Evolutionary conservation across 2,329 filamentous ascomycete species (phyloP).

Genomic region (Shiraia sp.): DNA sequence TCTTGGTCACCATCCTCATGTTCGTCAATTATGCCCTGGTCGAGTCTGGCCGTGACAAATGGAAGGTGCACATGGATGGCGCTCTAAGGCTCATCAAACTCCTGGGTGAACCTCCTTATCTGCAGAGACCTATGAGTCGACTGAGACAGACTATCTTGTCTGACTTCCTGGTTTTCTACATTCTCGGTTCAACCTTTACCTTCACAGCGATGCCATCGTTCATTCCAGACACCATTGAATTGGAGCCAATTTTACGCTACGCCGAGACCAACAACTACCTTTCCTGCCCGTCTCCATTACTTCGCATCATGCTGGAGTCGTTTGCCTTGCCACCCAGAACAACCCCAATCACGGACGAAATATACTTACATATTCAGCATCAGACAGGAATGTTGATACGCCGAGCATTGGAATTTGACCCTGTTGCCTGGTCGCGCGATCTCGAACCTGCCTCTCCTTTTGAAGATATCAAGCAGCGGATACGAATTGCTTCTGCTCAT

Average conservation of each 20-base stretch:
- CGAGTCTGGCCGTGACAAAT: slow-evolving; percentile 56
- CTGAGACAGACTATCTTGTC: slow-evolving; percentile 40
- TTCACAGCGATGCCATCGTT: slow-evolving; percentile 31
- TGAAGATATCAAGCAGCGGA: slow-evolving; percentile 40
- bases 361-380: slow-evolving; percentile 22
- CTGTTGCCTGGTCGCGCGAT: slow-evolving; percentile 34
- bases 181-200: slow-evolving; percentile 40
- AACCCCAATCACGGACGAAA: slow-evolving; percentile 7
- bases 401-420: slow-evolving; percentile 36
- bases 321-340: slow-evolving; percentile 38
- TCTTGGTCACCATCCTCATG: slow-evolving; percentile 52
- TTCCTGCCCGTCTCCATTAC: slow-evolving; percentile 40
- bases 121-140: slow-evolving; percentile 35
- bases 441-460: slow-evolving; percentile 39
- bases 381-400: slow-evolving; percentile 29
- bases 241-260: slow-evolving; percentile 42
- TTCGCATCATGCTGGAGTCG: slow-evolving; percentile 43
- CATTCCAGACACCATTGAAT: slow-evolving; percentile 35
- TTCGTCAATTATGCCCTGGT: slow-evolving; percentile 56
- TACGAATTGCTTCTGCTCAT: slow-evolving; percentile 44
- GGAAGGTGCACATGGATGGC: slow-evolving; percentile 57
- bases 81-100: slow-evolving; percentile 53
- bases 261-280: slow-evolving; percentile 48
- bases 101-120: slow-evolving; percentile 35
- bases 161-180: slow-evolving; percentile 42